Evolutionary conservation across 306 rosid species (phyloP).

Genomic region (Rosa lucieae): DNA sequence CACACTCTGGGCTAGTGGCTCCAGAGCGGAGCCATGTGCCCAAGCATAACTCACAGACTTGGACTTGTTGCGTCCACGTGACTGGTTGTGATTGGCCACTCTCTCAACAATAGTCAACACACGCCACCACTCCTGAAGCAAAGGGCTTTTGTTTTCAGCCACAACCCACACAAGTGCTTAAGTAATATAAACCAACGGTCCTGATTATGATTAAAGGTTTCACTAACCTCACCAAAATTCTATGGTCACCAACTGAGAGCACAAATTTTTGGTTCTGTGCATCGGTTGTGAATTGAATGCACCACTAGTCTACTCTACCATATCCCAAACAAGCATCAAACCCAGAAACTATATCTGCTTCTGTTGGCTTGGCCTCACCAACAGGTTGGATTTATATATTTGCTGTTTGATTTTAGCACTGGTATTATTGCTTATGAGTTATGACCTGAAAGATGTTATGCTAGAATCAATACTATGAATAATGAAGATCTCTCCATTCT

Average conservation of each 20-base stretch:
- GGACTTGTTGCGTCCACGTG: slow-evolving; percentile 20
- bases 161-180: not conserved
- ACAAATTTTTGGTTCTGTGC: not conserved
- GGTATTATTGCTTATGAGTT: not conserved
- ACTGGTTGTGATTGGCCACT: slow-evolving; percentile 5
- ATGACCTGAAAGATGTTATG: not conserved
- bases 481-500: not conserved
- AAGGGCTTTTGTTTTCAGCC: slow-evolving; percentile 10
- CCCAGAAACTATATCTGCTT: slow-evolving; percentile 1
- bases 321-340: slow-evolving; percentile 14
- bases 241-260: slow-evolving; percentile 3
- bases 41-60: not conserved
- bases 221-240: not conserved
- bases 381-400: slow-evolving; percentile 12
- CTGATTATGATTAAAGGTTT: slow-evolving; percentile 10
- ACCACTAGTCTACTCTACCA: slow-evolving; percentile 7
- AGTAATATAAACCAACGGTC: slow-evolving; percentile 9
- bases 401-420: not conserved
- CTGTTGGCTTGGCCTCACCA: not conserved
- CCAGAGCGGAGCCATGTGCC: not conserved
- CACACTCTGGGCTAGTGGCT: not conserved
- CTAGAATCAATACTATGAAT: not conserved
- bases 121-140: slow-evolving; percentile 7
- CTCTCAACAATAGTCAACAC: not conserved
- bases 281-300: slow-evolving; percentile 2